phyloP scores from a whole-genome alignment of 345 rosid species.

The Clausena lansium region DNA sequence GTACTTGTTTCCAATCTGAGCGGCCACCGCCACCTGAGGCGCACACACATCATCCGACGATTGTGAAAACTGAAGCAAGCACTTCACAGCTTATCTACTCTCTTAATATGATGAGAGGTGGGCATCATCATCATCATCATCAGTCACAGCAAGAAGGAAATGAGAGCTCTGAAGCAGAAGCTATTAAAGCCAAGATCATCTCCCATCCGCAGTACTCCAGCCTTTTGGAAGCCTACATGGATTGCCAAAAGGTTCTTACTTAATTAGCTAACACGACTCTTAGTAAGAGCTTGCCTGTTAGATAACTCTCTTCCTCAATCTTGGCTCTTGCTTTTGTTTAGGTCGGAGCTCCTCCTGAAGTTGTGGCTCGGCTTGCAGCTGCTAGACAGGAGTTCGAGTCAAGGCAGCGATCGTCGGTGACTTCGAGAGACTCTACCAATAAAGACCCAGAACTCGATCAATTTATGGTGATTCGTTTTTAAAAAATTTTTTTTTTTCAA shows the following conservation, averaged over 20 bases:
- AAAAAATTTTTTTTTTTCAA: neutral
- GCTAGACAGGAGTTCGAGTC: conserved; percentile 79
- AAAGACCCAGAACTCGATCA: conserved; percentile 98
- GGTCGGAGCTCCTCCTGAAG: conserved; percentile 98
- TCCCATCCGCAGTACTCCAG: conserved; percentile 90
- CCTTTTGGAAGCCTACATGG: conserved; percentile 89
- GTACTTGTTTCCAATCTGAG: conserved; percentile 55
- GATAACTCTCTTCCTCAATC: neutral
- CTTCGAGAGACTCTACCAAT: conserved; percentile 36
- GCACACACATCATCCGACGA: conserved; percentile 32
- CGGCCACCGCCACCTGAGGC: too few species aligned
- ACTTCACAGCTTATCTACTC: conserved; percentile 30
- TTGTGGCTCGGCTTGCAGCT: conserved; percentile 62
- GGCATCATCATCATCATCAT: conserved; percentile 21
- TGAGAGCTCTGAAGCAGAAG: conserved; percentile 58
- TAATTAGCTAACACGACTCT: neutral
- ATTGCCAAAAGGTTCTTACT: conserved; percentile 82
- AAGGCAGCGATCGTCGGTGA: conserved; percentile 47
- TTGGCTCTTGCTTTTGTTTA: conserved; percentile 26
- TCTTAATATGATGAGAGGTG: conserved; percentile 43
- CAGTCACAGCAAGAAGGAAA: conserved; percentile 42
- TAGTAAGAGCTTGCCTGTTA: neutral
- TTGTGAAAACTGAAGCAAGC: conserved; percentile 76
- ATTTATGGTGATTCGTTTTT: conserved; percentile 65
- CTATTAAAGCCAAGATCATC: conserved; percentile 89